These are phyloP conservation scores for Rosa rugosa DNA, from an alignment of 306 rosid genomes.

Conservation along the genomic window DNA sequence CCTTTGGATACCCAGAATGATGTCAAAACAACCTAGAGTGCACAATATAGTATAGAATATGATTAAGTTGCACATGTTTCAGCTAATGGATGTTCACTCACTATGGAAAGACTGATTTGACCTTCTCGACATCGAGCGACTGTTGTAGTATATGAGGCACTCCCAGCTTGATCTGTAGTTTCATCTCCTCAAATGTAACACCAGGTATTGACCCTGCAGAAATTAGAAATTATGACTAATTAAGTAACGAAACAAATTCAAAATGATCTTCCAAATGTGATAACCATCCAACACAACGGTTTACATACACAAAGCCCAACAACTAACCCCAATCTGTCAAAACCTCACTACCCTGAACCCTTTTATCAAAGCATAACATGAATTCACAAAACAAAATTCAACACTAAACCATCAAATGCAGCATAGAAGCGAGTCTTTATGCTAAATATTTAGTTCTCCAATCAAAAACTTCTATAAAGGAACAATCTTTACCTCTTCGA, in stretches of 20 bases:
- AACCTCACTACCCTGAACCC: neutral
- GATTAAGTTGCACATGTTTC: neutral
- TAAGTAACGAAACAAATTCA: conserved; percentile 17
- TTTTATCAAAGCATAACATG: neutral
- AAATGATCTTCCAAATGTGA: neutral
- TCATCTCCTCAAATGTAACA: conserved; percentile 80
- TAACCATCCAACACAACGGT: neutral
- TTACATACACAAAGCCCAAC: neutral
- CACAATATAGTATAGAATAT: neutral
- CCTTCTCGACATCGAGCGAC: conserved; percentile 71
- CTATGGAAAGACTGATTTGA: conserved; percentile 93
- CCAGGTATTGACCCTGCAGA: conserved; percentile 89
- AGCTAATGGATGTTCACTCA: conserved; percentile 36
- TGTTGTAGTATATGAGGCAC: conserved; percentile 83
- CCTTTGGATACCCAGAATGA: neutral
- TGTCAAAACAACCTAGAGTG: neutral
- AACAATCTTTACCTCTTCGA: conserved; percentile 59
- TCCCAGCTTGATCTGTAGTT: conserved; percentile 85
- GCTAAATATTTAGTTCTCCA: neutral
- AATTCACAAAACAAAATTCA: neutral
- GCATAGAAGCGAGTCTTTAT: neutral
- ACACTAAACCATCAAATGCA: neutral
- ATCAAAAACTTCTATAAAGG: neutral
- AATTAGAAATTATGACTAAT: conserved; percentile 19
- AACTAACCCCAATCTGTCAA: neutral